Evolutionary conservation across 768 basidiomycete species (phyloP), one percentile per base, ranked within the genome.

Genomic region (Podaxis rugospora): DNA sequence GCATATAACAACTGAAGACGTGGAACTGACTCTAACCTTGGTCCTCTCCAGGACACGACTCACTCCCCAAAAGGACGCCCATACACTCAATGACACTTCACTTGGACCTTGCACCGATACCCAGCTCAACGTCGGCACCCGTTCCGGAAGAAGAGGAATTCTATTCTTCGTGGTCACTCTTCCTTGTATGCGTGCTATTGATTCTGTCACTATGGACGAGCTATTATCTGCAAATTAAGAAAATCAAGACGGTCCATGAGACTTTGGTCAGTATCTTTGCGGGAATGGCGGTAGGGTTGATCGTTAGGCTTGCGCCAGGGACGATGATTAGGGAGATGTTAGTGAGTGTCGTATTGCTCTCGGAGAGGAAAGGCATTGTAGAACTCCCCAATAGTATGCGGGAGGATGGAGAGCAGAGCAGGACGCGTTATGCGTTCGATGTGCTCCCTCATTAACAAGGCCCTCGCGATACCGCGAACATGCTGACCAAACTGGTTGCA

Each of bases 311-410:
- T 46, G 87, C 92, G 1, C 95, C 95, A 0, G 96, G 95, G 7
- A 92, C 89, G 60, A 87, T 96, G 83, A 98, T 99, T 63, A 81
- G 94, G 67, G 93, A 95, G 69, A 99, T 99, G 96, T 79, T 99
- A 78, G 95, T 95, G 76, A 82, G 94, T 74, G 36, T 16, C 35
- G 36, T 32, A 5, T 42, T 51, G 32, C 1, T 32, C 32, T 9
- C 9, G 32, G 32, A 32, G 32, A 9, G 32, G 32, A 28, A 5
- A 28, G 40, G 14, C 40, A 13, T 42, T 18, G 14, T 18, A 42
- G 40, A 42, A n/a, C 14, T 18, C 32, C 32, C 32, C 32, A 32
- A 9, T 32, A 32, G 7, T 32, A 5, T 32, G 32, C 9, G n/a
- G 42, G 42, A 44, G 16, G 16, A 44, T 44, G 16, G 39, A 14